phyloP scores from a whole-genome alignment of 1,139 yeast genomes.

The Saccharomycopsis hybrid region DNA sequence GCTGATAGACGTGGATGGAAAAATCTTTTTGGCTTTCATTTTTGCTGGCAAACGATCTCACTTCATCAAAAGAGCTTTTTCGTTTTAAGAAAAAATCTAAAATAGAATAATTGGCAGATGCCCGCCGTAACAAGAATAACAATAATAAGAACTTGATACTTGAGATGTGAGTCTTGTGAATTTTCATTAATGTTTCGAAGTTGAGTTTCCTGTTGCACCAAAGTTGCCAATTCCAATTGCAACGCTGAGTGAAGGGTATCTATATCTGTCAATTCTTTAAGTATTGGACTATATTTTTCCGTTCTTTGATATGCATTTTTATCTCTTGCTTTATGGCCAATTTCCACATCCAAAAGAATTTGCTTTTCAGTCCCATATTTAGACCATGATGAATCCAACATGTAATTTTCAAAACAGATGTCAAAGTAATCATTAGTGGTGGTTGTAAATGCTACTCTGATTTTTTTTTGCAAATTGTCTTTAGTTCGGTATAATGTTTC shows the following conservation, averaged over 20 bases:
- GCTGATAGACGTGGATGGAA: no score
- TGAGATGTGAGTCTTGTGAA: constrained; percentile 8
- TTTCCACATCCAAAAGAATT: constrained; percentile 17
- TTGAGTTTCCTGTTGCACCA: constrained; percentile 21
- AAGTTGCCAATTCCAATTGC: constrained; percentile 11
- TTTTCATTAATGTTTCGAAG: constrained; percentile 24
- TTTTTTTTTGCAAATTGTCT: constrained; percentile 11
- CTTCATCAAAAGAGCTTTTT: constrained; percentile 8
- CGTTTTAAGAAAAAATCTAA: constrained; percentile 11
- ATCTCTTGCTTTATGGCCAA: constrained; percentile 16
- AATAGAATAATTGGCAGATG: constrained; percentile 11
- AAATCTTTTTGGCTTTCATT: no score
- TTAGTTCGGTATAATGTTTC: constrained; percentile 13
- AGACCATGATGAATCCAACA: constrained; percentile 26
- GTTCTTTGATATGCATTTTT: constrained; percentile 4
- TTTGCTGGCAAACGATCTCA: no score
- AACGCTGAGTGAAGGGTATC: constrained; percentile 4
- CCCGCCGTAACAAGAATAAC: constrained; percentile 12
- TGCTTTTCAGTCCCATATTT: constrained; percentile 17
- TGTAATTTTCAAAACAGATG: constrained; percentile 23
- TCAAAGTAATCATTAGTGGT: constrained; percentile 19
- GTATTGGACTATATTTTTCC: constrained; percentile 11
- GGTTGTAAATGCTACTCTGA: constrained; percentile 17
- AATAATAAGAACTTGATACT: constrained; percentile 10
- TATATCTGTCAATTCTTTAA: constrained; percentile 5